These are phyloP conservation scores for Turritis glabra DNA, from an alignment of 345 rosid species.

Conservation along the genomic window DNA sequence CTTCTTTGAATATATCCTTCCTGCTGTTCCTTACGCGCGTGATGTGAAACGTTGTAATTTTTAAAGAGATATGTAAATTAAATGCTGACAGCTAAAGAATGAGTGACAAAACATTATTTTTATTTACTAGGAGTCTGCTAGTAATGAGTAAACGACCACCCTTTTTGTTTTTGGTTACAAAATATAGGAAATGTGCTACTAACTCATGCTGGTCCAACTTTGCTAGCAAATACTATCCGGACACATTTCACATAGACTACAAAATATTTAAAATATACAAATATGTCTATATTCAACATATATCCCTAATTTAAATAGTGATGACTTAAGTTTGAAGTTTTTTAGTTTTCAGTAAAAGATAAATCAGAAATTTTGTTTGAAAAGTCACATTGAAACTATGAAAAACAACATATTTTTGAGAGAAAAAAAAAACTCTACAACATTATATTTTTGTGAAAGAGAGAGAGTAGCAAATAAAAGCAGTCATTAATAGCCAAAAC, in stretches of 20 bases:
- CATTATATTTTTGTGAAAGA: background rate
- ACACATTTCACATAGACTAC: background rate
- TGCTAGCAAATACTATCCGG: background rate
- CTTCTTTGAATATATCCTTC: background rate
- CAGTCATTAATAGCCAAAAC: background rate
- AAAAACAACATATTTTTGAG: background rate
- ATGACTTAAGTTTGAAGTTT: background rate
- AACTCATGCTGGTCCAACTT: background rate
- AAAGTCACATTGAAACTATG: background rate
- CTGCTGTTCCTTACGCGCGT: background rate
- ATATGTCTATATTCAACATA: background rate
- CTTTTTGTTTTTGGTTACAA: background rate
- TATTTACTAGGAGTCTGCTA: background rate
- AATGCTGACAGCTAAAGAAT: constrained; percentile 17
- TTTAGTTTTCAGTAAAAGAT: background rate
- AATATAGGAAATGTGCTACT: background rate
- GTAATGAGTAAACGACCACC: constrained; percentile 12
- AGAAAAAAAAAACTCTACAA: background rate
- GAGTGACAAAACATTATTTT: background rate
- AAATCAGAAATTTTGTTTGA: background rate
- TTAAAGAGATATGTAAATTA: background rate
- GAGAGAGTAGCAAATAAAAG: background rate
- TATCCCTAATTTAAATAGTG: background rate
- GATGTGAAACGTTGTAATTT: background rate
- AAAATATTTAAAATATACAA: background rate